Evolutionary conservation across 345 rosid genomes (phyloP), one percentile per base, ranked within the genome.

Genomic region (Cardamine occulta): DNA sequence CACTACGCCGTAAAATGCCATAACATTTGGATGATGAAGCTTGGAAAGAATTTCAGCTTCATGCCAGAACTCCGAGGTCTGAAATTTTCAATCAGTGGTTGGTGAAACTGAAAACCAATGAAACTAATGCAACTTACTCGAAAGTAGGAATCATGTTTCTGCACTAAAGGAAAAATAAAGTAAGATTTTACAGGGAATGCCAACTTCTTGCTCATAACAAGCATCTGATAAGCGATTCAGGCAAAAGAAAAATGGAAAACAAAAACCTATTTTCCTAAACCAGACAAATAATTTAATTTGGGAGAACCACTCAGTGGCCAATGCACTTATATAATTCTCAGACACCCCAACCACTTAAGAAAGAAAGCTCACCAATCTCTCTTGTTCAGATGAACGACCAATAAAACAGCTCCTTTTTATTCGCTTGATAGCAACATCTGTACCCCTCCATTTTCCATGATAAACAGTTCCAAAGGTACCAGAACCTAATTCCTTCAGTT

Each of bases 381-480:
- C 96, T 83, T 91, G 99, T 84, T 93, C 96, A 4, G 97, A 96
- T 65, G 97, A 89, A 54, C 95, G 92, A 45, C 98, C 97, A 29
- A 93, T 85, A 83, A 96, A 96, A 81, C 99, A 93, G 72, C 88
- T 88, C 85, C 92, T 88, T 75, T 93, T 96, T 31, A 96, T 89
- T 66, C 96, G 86, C 88, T 93, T 96, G 52, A 96, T 93, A 66
- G 98, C 98, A 65, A 96, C 98, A 86, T 96, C 98, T n/a, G 97
- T 91, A 55, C 99, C 99, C 66, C 95, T 91, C 99, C 99, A 96
- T 82, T 96, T 93, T 79, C 99, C 99, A 84, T 96, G 99, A 80
- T 92, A 96, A 51, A 96, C 97, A 44, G 98, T 96, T 73, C 99
- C 99, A 89, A 93, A 96, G 61, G 96, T 93, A 65, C 99, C 99